Evolutionary conservation across 2,329 filamentous ascomycete genomes (phyloP).

Genomic region (Macrophomina phaseolina): DNA sequence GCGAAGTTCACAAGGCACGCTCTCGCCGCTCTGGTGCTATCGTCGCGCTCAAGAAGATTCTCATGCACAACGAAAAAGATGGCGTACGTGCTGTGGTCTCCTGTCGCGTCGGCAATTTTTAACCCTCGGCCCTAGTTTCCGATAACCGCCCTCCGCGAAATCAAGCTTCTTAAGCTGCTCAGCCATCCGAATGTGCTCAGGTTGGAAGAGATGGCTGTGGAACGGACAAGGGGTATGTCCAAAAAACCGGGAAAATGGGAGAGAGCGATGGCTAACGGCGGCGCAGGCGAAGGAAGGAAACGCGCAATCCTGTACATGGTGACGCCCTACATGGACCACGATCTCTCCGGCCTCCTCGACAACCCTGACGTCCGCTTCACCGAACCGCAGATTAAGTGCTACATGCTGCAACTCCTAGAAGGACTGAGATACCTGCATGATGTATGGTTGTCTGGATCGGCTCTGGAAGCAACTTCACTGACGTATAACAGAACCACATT

Average conservation of each 20-base stretch:
- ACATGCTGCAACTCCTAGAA: slow-evolving; percentile 90
- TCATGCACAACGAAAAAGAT: slow-evolving; percentile 99
- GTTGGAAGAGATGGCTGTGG: slow-evolving; percentile 95
- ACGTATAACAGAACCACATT: slow-evolving; percentile 61
- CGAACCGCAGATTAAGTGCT: slow-evolving; percentile 95
- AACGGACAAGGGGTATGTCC: slow-evolving; percentile 68
- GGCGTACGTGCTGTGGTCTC: slow-evolving; percentile 62
- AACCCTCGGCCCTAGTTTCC: slow-evolving; percentile 67
- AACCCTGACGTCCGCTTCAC: slow-evolving; percentile 89
- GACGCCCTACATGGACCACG: slow-evolving; percentile 98
- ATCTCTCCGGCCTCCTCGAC: slow-evolving; percentile 94
- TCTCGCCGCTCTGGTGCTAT: slow-evolving; percentile 75
- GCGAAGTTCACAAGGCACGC: slow-evolving; percentile 88
- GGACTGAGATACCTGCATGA: slow-evolving; percentile 91
- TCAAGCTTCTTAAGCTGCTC: slow-evolving; percentile 95
- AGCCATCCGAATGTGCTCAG: slow-evolving; percentile 86
- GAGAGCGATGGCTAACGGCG: slow-evolving; percentile 64
- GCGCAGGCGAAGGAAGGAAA: slow-evolving; percentile 59
- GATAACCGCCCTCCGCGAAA: slow-evolving; percentile 96
- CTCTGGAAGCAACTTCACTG: slow-evolving; percentile 29
- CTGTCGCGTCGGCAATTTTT: slow-evolving; percentile 25
- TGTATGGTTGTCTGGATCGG: slow-evolving; percentile 38
- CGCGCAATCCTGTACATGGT: slow-evolving; percentile 97
- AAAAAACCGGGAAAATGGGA: slow-evolving; percentile 49
- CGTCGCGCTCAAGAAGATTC: slow-evolving; percentile 95